These are phyloP conservation scores for Myochromella boudieri DNA, from an alignment of 768 basidiomycete species.

Conservation along the genomic window DNA sequence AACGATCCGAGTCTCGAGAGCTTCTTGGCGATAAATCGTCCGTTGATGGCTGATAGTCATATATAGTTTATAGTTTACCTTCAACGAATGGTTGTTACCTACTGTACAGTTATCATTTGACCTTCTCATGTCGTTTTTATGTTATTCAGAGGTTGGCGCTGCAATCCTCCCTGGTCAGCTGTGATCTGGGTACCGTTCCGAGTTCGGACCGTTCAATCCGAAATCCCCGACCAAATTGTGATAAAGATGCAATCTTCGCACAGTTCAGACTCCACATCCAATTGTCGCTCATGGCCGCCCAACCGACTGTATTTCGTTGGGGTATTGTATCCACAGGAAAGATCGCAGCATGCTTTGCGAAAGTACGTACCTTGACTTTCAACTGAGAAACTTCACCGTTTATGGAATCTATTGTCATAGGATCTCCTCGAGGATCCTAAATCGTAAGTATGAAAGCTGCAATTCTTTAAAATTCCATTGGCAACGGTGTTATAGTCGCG, in stretches of 20 bases:
- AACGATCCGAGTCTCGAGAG: too few species aligned
- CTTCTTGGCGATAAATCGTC: too few species aligned
- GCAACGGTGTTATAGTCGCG: constrained; percentile 46
- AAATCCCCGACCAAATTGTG: neutral
- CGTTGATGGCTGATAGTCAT: too few species aligned
- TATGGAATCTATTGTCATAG: constrained; percentile 35
- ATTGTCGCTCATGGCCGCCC: constrained; percentile 27
- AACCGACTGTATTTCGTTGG: constrained; percentile 62
- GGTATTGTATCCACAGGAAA: constrained; percentile 84
- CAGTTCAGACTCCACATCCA: too few species aligned
- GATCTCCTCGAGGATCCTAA: constrained; percentile 76
- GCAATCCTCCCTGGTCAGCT: too few species aligned
- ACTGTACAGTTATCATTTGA: too few species aligned
- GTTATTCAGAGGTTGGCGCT: too few species aligned
- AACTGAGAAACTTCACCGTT: neutral
- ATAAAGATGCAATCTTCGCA: too few species aligned
- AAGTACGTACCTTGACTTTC: constrained; percentile 37
- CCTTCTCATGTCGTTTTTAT: too few species aligned
- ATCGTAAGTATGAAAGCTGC: constrained; percentile 38
- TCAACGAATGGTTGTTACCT: too few species aligned
- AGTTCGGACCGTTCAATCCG: constrained; percentile 4
- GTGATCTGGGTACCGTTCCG: neutral
- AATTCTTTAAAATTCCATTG: neutral
- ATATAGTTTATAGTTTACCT: too few species aligned
- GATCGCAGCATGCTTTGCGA: constrained; percentile 68